Base-by-base conservation (phyloP, 2,329 filamentous ascomycete species). In the Lachnellula subtilissima region DNA sequence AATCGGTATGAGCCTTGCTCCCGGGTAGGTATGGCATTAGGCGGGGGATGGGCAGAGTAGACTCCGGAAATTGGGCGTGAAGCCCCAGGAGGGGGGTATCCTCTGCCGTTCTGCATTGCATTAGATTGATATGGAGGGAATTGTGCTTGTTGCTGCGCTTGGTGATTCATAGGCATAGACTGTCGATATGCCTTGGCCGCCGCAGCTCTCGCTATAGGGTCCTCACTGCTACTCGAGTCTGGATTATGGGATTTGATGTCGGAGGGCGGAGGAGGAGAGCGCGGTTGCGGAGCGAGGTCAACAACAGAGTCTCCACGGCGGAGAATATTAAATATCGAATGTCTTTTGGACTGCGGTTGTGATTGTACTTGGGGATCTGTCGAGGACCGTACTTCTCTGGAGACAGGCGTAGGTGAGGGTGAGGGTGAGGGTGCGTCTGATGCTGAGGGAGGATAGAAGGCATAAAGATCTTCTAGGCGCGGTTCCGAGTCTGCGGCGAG, bases 1-100 rank as follows among this genome's bases (percentile, higher is more conserved):
- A 82, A 71, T 64, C 85, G 75, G 67, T 81, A 78, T 56, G 77
- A 75, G 46, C 70, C 72, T 59, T 71, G 68, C 61, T 65, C 71
- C 64, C 54, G 72, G 57, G 58, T 71, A 59, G 54, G 73, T 64
- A 63, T 72, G 64, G 60, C 74, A 59, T 76, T 75, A 14, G 65
- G 57, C 19, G 71, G 70, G 55, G 73, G 66, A 58, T 73, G 71
- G 51, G 67, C 61, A 42, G 75, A 69, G 62, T 78, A 79, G 50
- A 77, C 72, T 35, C 74, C 71, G 48, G 79, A 79, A 53, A 75
- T 67, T 25, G 78, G 78, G 50, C 77, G 73, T 52, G 70, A 67
- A 43, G 61, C 42, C 12, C 61, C 64, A 22, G 72, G 52, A 55
- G 69, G 61, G 63, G 71, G 71, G 39, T 72, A 70, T 28, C 69